Evolutionary conservation across 2,329 filamentous ascomycete genomes (phyloP).

Genomic region (Fusarium verticillioides): DNA sequence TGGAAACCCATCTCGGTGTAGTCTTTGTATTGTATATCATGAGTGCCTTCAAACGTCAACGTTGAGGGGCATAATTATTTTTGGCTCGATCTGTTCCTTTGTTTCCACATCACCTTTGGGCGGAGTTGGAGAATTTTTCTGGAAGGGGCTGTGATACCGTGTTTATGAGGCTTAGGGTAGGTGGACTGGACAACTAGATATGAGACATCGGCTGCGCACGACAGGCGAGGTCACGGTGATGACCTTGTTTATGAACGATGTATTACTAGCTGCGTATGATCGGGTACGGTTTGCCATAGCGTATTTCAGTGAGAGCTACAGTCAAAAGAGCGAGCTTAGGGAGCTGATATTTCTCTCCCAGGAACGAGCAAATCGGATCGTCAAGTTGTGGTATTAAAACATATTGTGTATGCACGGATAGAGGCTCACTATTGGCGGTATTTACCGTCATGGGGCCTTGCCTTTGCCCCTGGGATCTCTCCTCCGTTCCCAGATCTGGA

Average conservation of each 20-base stretch:
- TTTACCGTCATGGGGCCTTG: slow-evolving; percentile 33
- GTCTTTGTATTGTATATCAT: slow-evolving; percentile 42
- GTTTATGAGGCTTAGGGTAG: slow-evolving; percentile 34
- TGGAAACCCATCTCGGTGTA: slow-evolving; percentile 1
- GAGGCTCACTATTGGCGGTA: slow-evolving; percentile 5
- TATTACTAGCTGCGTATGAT: slow-evolving; percentile 37
- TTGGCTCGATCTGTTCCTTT: slow-evolving; percentile 24
- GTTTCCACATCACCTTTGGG: slow-evolving; percentile 26
- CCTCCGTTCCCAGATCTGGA: slow-evolving; percentile 95
- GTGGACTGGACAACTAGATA: slow-evolving; percentile 10
- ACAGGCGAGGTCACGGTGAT: slow-evolving; percentile 1
- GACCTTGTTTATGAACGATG: slow-evolving; percentile 20
- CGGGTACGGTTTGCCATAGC: slow-evolving; percentile 25
- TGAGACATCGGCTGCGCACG: slow-evolving; percentile 13
- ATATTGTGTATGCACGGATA: background rate
- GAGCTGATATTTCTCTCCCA: slow-evolving; percentile 25
- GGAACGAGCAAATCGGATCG: background rate
- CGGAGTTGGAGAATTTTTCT: slow-evolving; percentile 33
- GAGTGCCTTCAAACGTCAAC: slow-evolving; percentile 23
- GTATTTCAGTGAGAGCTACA: slow-evolving; percentile 36
- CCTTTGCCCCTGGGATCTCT: slow-evolving; percentile 60
- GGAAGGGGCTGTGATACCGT: slow-evolving; percentile 27
- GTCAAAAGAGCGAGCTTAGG: slow-evolving; percentile 33
- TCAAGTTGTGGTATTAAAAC: slow-evolving; percentile 31
- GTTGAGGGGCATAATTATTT: slow-evolving; percentile 22